Percentiles rank a stretch among this genome's conserved stretches.
Evolutionary conservation across 768 basidiomycete species (phyloP).

Genomic region (Tylopilus sp.): DNA sequence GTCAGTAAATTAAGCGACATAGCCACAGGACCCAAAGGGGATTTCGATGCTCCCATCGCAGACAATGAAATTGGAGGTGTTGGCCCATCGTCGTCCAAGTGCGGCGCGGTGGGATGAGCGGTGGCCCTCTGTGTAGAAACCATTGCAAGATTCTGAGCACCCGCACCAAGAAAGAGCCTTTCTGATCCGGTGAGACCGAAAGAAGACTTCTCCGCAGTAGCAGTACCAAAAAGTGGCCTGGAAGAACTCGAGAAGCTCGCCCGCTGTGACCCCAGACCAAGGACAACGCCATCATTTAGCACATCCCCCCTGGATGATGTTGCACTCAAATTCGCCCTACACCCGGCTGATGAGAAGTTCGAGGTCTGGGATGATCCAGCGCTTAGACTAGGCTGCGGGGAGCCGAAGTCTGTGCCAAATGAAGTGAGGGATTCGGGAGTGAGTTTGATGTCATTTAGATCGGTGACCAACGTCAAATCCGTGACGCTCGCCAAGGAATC

Average conservation of each 20-base stretch:
- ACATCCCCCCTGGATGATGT: constrained; percentile 20
- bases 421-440: constrained; percentile 28
- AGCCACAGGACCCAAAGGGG: constrained; percentile 9
- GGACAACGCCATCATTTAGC: constrained; percentile 12
- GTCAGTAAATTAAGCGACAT: constrained; percentile 17
- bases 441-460: constrained; percentile 22
- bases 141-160: constrained; percentile 11
- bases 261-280: constrained; percentile 21
- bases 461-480: constrained; percentile 25
- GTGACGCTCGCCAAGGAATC: constrained; percentile 9
- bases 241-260: constrained; percentile 20
- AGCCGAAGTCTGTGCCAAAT: constrained; percentile 24
- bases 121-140: constrained; percentile 9
- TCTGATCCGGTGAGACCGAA: constrained; percentile 17
- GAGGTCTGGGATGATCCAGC: constrained; percentile 28
- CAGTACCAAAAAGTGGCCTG: constrained; percentile 16
- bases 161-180: constrained; percentile 14
- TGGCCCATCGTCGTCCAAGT: constrained; percentile 18
- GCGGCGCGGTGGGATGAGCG: constrained; percentile 1
- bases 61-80: constrained; percentile 5
- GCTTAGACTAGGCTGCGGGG: constrained; percentile 25
- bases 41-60: not conserved
- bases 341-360: constrained; percentile 23
- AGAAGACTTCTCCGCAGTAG: constrained; percentile 15
- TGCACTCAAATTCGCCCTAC: constrained; percentile 19